Base-by-base conservation (phyloP, 208 protist genomes). In the Acanthamoeba healyi region DNA sequence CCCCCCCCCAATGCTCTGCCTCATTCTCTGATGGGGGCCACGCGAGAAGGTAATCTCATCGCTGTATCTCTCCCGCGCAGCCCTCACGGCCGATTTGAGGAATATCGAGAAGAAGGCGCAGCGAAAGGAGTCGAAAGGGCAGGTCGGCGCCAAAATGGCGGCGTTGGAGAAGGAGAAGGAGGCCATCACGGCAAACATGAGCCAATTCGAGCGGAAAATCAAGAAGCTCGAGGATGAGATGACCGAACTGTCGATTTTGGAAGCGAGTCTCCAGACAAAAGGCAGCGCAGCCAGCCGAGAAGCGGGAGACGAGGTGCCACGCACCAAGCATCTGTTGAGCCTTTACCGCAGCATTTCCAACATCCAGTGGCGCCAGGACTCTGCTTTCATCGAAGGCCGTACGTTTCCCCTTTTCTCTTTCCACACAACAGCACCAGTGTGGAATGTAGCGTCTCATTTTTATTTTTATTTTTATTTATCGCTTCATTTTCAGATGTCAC, bases 341-440 rank as follows among this genome's bases (percentile, higher is more conserved):
- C 70, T 79, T 10, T 79, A 79, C 70, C 38, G 70, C 38, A 46
- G 26, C 70, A 38, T 79, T n/a, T 79, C 70, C 38, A 79, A 44
- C 70, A 38, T 79, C 14, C 6, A 79, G 7, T 79, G 70, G 70
- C 58, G 14, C 58, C 29, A 29, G n/a, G 58, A 67, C 34, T 36
- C 58, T 9, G n/a, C 12, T 29, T 36, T 67, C n/a, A n/a, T 67
- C 9, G 58, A n/a, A n/a, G 58, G 58, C 29, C 58, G 58, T 67
- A 34, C 26, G 58, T 67, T 29, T 4, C 14, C 9, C 10, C 15
- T 24, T 34, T 65, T 34, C 5, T 36, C 22, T 32, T 5, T 54
- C 49, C 10, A 54, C 6, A 54, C 49, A 15, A 54, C 49, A 54
- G 15, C 29, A 12, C 58, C 29, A 10, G 51, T 58, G 51, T 58